Conservation (phyloP, 2,329 filamentous ascomycete genomes). For the Talaromyces sp. region DNA sequence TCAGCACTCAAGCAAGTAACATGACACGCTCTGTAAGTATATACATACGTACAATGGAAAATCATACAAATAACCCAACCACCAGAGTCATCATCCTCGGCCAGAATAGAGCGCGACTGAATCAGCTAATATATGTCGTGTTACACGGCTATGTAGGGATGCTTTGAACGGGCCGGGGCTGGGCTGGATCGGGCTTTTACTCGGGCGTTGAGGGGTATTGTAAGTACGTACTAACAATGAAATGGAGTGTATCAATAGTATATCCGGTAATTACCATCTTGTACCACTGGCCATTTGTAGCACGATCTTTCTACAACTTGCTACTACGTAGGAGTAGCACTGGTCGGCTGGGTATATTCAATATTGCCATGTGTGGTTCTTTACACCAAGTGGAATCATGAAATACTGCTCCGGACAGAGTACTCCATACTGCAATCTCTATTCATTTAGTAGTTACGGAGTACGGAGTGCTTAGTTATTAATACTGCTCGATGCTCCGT, state of each 20-base stretch:
- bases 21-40: no score
- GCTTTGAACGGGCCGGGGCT: not conserved
- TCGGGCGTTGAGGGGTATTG: constrained; percentile 7
- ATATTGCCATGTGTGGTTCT: constrained; percentile 2
- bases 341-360: not conserved
- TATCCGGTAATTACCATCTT: constrained; percentile 1
- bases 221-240: not conserved
- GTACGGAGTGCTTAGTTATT: not conserved
- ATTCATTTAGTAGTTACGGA: not conserved
- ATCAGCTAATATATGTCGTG: not conserved
- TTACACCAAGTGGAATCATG: not conserved
- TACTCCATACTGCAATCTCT: not conserved
- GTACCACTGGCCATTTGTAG: not conserved
- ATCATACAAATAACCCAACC: not conserved
- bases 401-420: no score
- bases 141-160: constrained; percentile 8
- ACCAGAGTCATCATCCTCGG: not conserved
- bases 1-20: not conserved
- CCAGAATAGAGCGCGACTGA: no score
- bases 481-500: not conserved
- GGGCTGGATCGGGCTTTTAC: constrained; percentile 13
- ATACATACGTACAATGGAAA: no score
- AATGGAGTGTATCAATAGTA: not conserved
- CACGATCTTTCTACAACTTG: not conserved
- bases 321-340: not conserved